Conservation (phyloP, 768 basidiomycete species). For the Hygrophorus pudorinus region DNA sequence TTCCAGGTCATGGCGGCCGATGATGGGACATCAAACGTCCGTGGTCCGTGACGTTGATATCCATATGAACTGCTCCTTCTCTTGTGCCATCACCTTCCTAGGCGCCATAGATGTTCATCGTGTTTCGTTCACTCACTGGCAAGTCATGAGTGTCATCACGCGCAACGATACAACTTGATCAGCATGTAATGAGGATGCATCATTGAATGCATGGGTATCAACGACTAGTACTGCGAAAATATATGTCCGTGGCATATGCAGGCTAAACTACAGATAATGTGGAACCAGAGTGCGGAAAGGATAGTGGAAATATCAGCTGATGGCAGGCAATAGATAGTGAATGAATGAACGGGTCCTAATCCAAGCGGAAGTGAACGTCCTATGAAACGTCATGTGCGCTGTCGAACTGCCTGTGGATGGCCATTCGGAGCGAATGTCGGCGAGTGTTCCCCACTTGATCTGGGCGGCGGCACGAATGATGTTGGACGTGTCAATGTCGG, state of each 20-base stretch:
- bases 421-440: slow-evolving; percentile 35
- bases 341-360: slow-evolving; percentile 3
- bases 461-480: slow-evolving; percentile 36
- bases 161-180: too few species aligned
- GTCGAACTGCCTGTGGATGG: slow-evolving; percentile 34
- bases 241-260: slow-evolving; percentile 53
- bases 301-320: slow-evolving; percentile 16
- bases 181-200: slow-evolving; percentile 6
- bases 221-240: slow-evolving; percentile 47
- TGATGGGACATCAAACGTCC: too few species aligned
- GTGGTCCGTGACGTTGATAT: too few species aligned
- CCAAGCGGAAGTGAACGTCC: slow-evolving; percentile 11
- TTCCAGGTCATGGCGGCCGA: too few species aligned
- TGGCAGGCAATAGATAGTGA: slow-evolving; percentile 9
- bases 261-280: slow-evolving; percentile 56
- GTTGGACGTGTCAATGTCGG: slow-evolving; percentile 36
- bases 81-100: too few species aligned
- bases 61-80: too few species aligned
- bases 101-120: too few species aligned
- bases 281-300: slow-evolving; percentile 26
- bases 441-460: slow-evolving; percentile 33
- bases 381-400: slow-evolving; percentile 31
- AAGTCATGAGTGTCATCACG: too few species aligned
- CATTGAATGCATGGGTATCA: slow-evolving; percentile 37
- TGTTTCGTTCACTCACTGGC: too few species aligned